These are phyloP conservation scores for Euphorbia peplus DNA, from an alignment of 345 rosid genomes.

Conservation along the genomic window DNA sequence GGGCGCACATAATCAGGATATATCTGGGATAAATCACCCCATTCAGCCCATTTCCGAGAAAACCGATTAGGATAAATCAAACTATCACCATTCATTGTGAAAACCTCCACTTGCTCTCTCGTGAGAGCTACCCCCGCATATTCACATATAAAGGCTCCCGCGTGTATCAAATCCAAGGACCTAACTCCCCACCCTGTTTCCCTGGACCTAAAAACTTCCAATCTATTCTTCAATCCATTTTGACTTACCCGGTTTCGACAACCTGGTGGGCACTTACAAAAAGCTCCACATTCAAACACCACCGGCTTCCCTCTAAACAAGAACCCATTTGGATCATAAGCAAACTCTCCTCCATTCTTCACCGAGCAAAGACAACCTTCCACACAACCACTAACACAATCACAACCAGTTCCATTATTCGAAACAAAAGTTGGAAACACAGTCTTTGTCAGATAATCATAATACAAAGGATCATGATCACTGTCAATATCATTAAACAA, in stretches of 20 bases:
- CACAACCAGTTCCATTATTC: slow-evolving; percentile 56
- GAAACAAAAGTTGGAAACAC: slow-evolving; percentile 57
- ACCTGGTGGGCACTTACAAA: slow-evolving; percentile 68
- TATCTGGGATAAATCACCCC: slow-evolving; percentile 89
- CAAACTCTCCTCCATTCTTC: slow-evolving; percentile 79
- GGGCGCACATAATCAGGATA: slow-evolving; percentile 51
- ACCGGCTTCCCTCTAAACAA: slow-evolving; percentile 71
- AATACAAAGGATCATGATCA: slow-evolving; percentile 75
- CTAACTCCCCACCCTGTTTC: slow-evolving; percentile 97
- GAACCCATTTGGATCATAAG: slow-evolving; percentile 63
- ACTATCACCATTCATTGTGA: slow-evolving; percentile 76
- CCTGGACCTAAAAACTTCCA: slow-evolving; percentile 85
- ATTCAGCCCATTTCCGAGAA: slow-evolving; percentile 62
- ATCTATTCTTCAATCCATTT: slow-evolving; percentile 57
- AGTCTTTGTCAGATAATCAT: slow-evolving; percentile 63
- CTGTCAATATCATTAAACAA: slow-evolving; percentile 72
- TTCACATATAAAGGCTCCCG: slow-evolving; percentile 89
- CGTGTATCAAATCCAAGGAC: slow-evolving; percentile 76
- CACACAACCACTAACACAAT: slow-evolving; percentile 56
- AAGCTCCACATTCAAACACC: slow-evolving; percentile 73
- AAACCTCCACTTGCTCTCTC: slow-evolving; percentile 74
- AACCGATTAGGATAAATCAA: slow-evolving; percentile 74
- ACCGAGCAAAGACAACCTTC: slow-evolving; percentile 66
- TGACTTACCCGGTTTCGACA: slow-evolving; percentile 82
- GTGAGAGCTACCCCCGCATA: slow-evolving; percentile 87